A percentile compares a stretch with the other conserved stretches of the same genome.
Evolutionary conservation across 2,329 filamentous ascomycete genomes (phyloP).

Genomic region (Leptographium procerum): DNA sequence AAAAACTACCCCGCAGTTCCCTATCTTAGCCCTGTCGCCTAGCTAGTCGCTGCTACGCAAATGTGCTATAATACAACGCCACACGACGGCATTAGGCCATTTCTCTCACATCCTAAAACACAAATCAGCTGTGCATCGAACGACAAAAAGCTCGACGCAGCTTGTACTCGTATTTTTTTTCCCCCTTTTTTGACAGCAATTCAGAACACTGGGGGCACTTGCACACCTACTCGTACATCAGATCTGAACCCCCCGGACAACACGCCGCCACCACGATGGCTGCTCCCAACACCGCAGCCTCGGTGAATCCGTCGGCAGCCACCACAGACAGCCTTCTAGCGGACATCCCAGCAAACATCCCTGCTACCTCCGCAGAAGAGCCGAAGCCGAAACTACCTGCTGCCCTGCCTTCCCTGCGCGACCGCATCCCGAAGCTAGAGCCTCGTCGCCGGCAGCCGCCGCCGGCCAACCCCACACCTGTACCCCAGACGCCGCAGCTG

Average conservation of each 20-base stretch:
- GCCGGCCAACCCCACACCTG: constrained; percentile 45
- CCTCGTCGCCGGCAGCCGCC: constrained; percentile 46
- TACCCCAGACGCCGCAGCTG: constrained; percentile 65
- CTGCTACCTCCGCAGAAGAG: too few species aligned
- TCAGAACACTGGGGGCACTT: background rate
- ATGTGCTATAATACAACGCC: background rate
- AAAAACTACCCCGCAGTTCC: background rate
- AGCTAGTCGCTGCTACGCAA: background rate
- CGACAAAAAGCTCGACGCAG: background rate
- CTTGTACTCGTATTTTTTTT: too few species aligned
- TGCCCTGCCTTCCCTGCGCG: constrained; percentile 25
- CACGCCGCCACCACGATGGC: background rate
- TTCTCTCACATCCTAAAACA: background rate
- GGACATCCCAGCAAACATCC: too few species aligned
- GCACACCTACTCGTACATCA: background rate
- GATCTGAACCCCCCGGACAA: background rate
- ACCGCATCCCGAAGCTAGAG: constrained; percentile 55
- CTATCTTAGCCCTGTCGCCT: too few species aligned
- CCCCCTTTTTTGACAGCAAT: background rate
- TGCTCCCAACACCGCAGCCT: background rate
- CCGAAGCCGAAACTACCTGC: background rate
- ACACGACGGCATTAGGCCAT: background rate
- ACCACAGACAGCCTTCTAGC: background rate
- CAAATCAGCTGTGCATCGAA: background rate
- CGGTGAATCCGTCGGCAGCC: background rate